Base-by-base conservation (phyloP, 305 asterid genomes). In the Caryopteris hybrid region DNA sequence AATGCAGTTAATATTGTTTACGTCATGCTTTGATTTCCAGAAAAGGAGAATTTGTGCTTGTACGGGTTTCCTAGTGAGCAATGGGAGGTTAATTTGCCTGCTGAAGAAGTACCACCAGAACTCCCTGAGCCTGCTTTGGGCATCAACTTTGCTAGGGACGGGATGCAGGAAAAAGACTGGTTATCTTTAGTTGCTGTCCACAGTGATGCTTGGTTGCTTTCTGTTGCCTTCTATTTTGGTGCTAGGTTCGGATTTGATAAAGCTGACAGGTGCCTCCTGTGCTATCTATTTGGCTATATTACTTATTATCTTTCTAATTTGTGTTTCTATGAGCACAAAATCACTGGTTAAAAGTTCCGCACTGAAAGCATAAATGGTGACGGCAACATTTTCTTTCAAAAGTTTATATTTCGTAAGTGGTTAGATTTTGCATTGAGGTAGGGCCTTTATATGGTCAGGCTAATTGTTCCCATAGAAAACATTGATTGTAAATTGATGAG, bases 71-170 rank as follows among this genome's bases (percentile, higher is more conserved):
- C 85, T 66, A 71, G 71, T 60, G 85, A 77, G 77, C 79, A 69
- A 45, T 77, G 85, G 85, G 85, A 80, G 80, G 82, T 77, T 57
- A 74, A 77, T 63, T 74, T 80, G 45, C 82, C 82, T 56, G 82
- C 79, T 69, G 79, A 78, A 65, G 82, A 79, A 75, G 84, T 79
- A 31, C 84, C 84, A 43, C 79, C 83, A 10, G 85, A 80, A 74
- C 80, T 80, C 72, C 85, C 85, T 1, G 85, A 77, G 76, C 85
- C 82, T 62, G 83, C 85, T 64, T 38, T 77, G 31, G 85, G 82
- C 11, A 76, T 80, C 55, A 80, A 80, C 80, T 80, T 80, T 63
- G 84, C 84, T 60, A 65, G 84, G 46, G 84, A 80, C 2, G 84
- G 84, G 56, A 76, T 80, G 84, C 77, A 62, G 66, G 82, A 80